These are phyloP conservation scores for Tubosaeta sp. DNA, from an alignment of 768 basidiomycete genomes.

Conservation along the genomic window DNA sequence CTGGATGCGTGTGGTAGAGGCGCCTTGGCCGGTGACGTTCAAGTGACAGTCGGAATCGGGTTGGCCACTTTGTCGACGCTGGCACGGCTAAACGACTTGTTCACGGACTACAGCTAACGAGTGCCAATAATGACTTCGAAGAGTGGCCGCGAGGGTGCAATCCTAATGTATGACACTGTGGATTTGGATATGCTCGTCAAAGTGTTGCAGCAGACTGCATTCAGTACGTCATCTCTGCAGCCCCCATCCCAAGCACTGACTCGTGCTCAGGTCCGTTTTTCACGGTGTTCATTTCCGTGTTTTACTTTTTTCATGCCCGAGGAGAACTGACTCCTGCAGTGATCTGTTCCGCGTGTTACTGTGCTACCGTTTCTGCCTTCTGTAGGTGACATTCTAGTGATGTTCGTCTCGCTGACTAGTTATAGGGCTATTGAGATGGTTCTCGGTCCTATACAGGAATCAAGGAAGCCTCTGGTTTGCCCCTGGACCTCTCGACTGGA, in stretches of 20 bases:
- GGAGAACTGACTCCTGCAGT: slow-evolving; percentile 50
- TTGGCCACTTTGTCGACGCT: too few species aligned
- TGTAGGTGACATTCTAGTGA: slow-evolving; percentile 46
- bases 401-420: slow-evolving; percentile 5
- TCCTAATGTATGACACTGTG: slow-evolving; percentile 60
- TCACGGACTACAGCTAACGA: neutral
- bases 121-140: neutral
- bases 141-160: neutral
- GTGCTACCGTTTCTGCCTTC: slow-evolving; percentile 53
- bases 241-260: slow-evolving; percentile 1
- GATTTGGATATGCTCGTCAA: slow-evolving; percentile 78
- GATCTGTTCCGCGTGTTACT: slow-evolving; percentile 50
- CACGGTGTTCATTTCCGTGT: slow-evolving; percentile 71
- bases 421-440: slow-evolving; percentile 66
- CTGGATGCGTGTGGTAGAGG: too few species aligned
- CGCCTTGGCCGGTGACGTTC: too few species aligned
- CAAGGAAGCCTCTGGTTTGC: slow-evolving; percentile 61
- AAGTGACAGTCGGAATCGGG: too few species aligned
- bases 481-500: slow-evolving; percentile 71
- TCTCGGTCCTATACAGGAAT: slow-evolving; percentile 70
- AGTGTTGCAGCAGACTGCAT: slow-evolving; percentile 71
- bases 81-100: neutral
- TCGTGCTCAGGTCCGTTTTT: slow-evolving; percentile 72
- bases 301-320: slow-evolving; percentile 69
- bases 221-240: slow-evolving; percentile 52